These are phyloP conservation scores for Musa schizocarpa DNA, from an alignment of 176 grass and related monocot species.

Conservation along the genomic window DNA sequence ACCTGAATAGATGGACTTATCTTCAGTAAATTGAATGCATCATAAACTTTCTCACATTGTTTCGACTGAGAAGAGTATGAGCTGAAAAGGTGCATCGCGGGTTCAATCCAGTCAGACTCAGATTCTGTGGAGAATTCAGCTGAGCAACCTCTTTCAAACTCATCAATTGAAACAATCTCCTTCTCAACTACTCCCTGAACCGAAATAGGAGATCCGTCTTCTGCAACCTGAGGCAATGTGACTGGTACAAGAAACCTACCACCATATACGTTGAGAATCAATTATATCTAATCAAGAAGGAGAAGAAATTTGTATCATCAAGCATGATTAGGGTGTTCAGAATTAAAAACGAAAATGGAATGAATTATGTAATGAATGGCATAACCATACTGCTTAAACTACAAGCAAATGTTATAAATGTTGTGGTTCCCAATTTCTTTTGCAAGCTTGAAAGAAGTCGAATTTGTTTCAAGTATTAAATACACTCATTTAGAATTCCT, in stretches of 20 bases:
- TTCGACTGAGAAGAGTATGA: not conserved
- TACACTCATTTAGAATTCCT: no score
- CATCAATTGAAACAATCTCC: not conserved
- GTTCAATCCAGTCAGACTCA: constrained; percentile 1
- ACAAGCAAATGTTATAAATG: no score
- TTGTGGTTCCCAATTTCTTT: no score
- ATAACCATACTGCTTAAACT: no score
- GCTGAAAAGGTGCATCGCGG: not conserved
- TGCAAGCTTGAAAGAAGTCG: no score
- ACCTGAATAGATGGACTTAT: constrained; percentile 5
- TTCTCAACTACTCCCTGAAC: not conserved
- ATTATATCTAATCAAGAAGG: no score
- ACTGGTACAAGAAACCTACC: not conserved
- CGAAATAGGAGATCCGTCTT: not conserved
- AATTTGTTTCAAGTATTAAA: no score
- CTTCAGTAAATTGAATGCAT: not conserved
- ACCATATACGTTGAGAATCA: no score
- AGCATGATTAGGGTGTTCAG: no score
- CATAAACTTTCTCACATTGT: not conserved
- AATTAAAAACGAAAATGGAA: no score
- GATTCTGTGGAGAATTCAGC: not conserved
- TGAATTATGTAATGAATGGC: no score
- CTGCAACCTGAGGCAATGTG: not conserved
- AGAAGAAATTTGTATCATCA: no score
- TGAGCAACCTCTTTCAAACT: not conserved